phyloP scores from a whole-genome alignment of 257 asterid genomes.

The Lycium ferocissimum region DNA sequence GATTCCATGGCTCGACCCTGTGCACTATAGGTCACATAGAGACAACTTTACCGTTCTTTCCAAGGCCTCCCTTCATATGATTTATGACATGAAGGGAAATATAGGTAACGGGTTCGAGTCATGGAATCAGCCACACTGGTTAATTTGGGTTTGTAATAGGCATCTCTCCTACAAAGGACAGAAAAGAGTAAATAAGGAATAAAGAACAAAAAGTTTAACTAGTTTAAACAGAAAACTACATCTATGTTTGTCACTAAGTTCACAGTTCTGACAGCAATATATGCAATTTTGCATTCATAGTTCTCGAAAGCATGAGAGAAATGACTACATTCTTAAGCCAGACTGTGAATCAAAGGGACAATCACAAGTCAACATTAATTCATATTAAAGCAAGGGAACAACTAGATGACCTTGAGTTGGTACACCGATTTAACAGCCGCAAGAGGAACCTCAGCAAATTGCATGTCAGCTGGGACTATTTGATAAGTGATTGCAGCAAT shows the following conservation, averaged over 20 bases:
- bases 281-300: neutral
- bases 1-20: no score
- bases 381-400: constrained; percentile 12
- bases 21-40: no score
- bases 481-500: constrained; percentile 88
- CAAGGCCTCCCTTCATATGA: no score
- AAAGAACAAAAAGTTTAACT: neutral
- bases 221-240: neutral
- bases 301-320: neutral
- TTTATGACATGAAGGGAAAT: no score
- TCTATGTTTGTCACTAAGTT: neutral
- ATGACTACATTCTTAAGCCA: neutral
- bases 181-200: neutral
- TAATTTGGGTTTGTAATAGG: neutral
- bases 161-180: neutral
- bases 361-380: neutral
- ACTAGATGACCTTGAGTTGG: constrained; percentile 70
- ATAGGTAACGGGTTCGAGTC: no score
- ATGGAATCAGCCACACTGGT: neutral
- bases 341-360: neutral
- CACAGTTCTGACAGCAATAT: neutral
- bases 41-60: no score
- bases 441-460: constrained; percentile 89
- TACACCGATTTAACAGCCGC: constrained; percentile 73
- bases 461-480: constrained; percentile 80